Evolutionary conservation across 2,329 filamentous ascomycete genomes (phyloP), one percentile per base, ranked within the genome.

Genomic region (Metarhizium robertsii): DNA sequence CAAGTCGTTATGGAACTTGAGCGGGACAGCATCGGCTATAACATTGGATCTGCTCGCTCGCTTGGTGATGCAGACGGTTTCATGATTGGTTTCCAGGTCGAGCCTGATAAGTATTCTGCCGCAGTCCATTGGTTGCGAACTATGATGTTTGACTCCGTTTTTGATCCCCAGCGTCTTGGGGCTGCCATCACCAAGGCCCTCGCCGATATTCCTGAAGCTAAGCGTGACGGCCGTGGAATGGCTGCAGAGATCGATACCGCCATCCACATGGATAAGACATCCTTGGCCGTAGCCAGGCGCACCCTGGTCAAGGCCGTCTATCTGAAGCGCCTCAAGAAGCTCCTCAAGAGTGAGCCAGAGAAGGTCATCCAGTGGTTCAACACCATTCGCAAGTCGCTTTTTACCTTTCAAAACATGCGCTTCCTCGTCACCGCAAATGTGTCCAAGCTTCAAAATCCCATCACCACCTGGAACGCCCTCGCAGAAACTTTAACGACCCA

Each of bases 1-100:
- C 83, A 96, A 59, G 89, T 97, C 3, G 91, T 97, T 48, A 89
- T 90, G 66, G 85, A 92, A 66, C 79, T 99, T 4, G 94, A 99
- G 70, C 84, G 87, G 65, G 92, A 97, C 63, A 97, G 94, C 0
- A 85, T 97, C 56, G 86, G 84, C 61, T 97, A 96, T 69, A 77
- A 75, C 1, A 83, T 96, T 60, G 83, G 85, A 57, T 82, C 82
- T 2, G 87, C 85, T 6, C 78, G 79, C 18, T 76, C 79, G 38
- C 74, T 95, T 48, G 86, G 88, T 38, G 91, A 95, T 66, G 80
- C 84, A 0, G 92, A 99, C 69, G 87, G 92, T 68, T 73, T 96
- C 32, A 81, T 85, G 56, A 83, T 97, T 51, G 83, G 85, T 60
- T 88, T 99, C 71, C 86, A 94, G 63, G 84, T 94, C 6, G 94